Base-by-base conservation (phyloP, 495 filamentous ascomycete species). In the Pseudevernia furfuracea region DNA sequence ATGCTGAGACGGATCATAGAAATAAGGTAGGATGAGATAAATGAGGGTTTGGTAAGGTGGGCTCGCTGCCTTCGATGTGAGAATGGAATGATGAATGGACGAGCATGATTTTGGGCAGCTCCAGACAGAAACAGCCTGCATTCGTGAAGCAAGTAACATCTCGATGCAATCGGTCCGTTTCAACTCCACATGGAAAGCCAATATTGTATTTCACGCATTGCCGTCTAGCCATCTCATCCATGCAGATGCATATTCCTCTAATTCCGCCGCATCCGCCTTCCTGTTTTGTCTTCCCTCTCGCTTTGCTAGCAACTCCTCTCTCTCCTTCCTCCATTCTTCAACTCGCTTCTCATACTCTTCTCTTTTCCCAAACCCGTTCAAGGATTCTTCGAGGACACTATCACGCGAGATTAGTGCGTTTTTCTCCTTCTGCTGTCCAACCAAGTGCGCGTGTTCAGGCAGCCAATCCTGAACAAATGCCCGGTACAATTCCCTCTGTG, bases 401-500 rank as follows among this genome's bases (percentile, higher is more conserved):
- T 63, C 58, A 15, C 67, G 59, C 32, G 61, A 66, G 14, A 56
- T 25, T 8, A 32, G 34, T 32, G 37, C 39, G 17, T 12, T 52
- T 52, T 15, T 36, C 19, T 62, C 61, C 7, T 30, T 43, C n/a
- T 43, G 34, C 23, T 21, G 52, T 32, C 37, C 30, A 14, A 49
- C 48, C 9, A 25, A 39, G 17, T 58, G 21, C 12, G 8, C 49
- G 15, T 64, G 46, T 10, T 34, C 34, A 46, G 69, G 65, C 38
- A 72, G 25, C 60, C 58, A 72, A 1, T 67, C 64, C 21, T 71
- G 67, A 15, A 72, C 55, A 58, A 70, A 72, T 21, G 17, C 25
- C 37, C 66, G 21, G 55, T 64, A 72, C 19, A 71, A 11, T 12
- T 66, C 64, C 56, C 70, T 62, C 37, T 71, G 67, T 32, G 49